phyloP scores from a whole-genome alignment of 2,329 filamentous ascomycete species.

The Sarocladium kiliense region DNA sequence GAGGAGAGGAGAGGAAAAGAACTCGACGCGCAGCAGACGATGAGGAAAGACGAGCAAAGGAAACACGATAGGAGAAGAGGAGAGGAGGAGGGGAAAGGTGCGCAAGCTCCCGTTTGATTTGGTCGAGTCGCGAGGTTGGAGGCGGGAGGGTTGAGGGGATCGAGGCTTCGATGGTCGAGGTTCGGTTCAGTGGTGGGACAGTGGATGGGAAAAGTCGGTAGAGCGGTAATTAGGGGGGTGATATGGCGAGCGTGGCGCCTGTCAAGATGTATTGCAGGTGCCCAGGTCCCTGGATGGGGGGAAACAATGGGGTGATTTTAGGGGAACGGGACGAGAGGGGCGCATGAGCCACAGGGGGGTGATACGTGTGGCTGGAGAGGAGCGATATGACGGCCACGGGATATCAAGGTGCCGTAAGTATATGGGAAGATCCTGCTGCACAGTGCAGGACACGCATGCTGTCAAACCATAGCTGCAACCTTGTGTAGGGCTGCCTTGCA shows the following conservation, averaged over 20 bases:
- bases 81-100: neutral
- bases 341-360: slow-evolving; percentile 1
- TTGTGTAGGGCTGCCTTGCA: no score
- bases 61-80: slow-evolving; percentile 16
- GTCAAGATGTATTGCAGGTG: slow-evolving; percentile 8
- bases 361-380: slow-evolving; percentile 1
- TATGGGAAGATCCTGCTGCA: no score
- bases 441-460: no score
- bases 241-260: neutral
- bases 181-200: neutral
- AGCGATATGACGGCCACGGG: neutral
- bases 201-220: slow-evolving; percentile 4
- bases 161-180: neutral
- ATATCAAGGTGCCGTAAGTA: neutral
- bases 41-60: slow-evolving; percentile 19
- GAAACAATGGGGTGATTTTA: slow-evolving; percentile 1
- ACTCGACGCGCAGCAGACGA: slow-evolving; percentile 14
- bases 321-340: neutral
- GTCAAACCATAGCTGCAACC: no score
- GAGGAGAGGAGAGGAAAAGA: slow-evolving; percentile 13
- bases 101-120: slow-evolving; percentile 2
- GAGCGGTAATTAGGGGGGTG: neutral
- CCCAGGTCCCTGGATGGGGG: neutral
- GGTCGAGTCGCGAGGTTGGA: slow-evolving; percentile 7
- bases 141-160: slow-evolving; percentile 10